phyloP scores from a whole-genome alignment of 345 rosid species.

The Crucihimalaya himalaica region DNA sequence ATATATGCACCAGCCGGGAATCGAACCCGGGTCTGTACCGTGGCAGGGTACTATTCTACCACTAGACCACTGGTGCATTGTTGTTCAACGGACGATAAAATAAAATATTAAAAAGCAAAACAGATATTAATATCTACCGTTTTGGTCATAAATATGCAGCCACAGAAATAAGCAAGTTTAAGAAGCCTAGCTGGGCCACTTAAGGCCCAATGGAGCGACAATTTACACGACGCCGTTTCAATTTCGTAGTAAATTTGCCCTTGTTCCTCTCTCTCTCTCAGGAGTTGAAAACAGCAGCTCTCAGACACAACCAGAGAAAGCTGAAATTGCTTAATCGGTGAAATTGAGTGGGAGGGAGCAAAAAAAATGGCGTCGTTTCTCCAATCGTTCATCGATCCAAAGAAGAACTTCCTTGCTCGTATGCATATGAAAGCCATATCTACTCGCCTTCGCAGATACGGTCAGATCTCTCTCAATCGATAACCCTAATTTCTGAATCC shows the following conservation, averaged over 20 bases:
- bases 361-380: conserved; percentile 36
- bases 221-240: neutral
- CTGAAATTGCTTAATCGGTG: neutral
- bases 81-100: too few relatives aligned
- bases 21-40: conserved; percentile 77
- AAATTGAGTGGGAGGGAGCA: neutral
- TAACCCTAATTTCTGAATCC: conserved; percentile 33
- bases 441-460: conserved; percentile 40
- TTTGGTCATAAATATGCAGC: neutral
- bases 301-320: neutral
- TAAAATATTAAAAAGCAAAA: too few relatives aligned
- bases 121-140: too few relatives aligned
- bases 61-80: conserved; percentile 43
- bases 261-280: neutral
- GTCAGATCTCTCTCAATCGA: conserved; percentile 35
- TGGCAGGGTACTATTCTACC: conserved; percentile 64
- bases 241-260: too few relatives aligned
- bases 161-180: neutral
- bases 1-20: conserved; percentile 40
- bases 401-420: conserved; percentile 44
- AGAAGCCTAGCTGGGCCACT: neutral
- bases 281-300: conserved; percentile 6
- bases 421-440: conserved; percentile 39
- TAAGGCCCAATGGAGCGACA: neutral
- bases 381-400: conserved; percentile 40